Base-by-base conservation (phyloP, 2,329 filamentous ascomycete genomes). In the Magnaporthiopsis rhizophila region DNA sequence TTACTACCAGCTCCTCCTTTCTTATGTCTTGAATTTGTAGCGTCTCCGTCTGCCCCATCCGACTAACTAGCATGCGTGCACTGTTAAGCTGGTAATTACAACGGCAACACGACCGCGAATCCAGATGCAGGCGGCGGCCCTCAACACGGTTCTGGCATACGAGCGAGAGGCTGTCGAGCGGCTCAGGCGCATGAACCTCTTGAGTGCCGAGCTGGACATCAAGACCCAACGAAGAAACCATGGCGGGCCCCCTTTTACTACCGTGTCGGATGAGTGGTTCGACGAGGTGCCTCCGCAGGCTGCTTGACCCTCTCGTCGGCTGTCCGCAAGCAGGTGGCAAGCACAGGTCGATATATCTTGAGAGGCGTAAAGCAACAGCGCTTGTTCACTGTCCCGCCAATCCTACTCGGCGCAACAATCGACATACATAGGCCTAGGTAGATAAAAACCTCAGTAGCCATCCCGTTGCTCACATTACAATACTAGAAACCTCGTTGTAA, bases 121-220 rank as follows among this genome's bases (percentile, higher is more conserved):
- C 15, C 81, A 85, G 61, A 86, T 96, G 71, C 92, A 97, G 73
- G 78, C 80, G 32, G 81, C 87, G 8, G 87, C 89, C 0, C 79
- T 96, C 28, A 79, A 85, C 26, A 86, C 87, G 65, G 86, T 92
- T 2, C 83, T 84, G 64, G 82, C 84, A 34, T 95, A 95, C 71
- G 88, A 93, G 71, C 83, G 85, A 62, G 89, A 91, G 67, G 86
- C 93, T 7, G 83, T 90, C 63, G 82, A 96, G 69, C 86, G 91
- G 58, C 81, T 98, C 63, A 81, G 93, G 63, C 86, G 89, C 60
- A 87, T 97, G 71, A 92, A 89, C 69, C 84, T 96, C 66, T 75
- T 88, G 5, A 84, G 88, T 34, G 89, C 91, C 0, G 89, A 91
- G 9, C 79, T 97, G 34, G 91, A 96, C 68, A 82, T 93, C 32